A percentile compares a stretch with the other conserved stretches of the same genome.
Evolutionary conservation across 2,329 filamentous ascomycete genomes (phyloP).

Genomic region (Coniochaeta hoffmannii): DNA sequence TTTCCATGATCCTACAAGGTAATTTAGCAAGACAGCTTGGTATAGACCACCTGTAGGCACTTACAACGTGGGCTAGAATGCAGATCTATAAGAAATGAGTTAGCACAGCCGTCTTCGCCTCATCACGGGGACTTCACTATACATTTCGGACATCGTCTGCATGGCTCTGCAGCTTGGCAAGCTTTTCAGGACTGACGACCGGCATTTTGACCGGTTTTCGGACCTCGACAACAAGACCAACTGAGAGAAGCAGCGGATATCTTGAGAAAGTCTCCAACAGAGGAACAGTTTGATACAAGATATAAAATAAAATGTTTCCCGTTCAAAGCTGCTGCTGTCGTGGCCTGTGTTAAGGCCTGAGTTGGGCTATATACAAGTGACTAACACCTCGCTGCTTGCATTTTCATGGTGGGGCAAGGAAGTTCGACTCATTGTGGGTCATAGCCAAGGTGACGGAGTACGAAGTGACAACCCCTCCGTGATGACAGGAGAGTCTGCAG

Average conservation of each 20-base stretch:
- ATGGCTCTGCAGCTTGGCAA: conserved; percentile 82
- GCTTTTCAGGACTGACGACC: conserved; percentile 81
- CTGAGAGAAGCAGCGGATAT: background rate
- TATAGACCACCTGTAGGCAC: background rate
- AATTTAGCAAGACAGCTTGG: too few species aligned
- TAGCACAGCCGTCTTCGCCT: conserved; percentile 18
- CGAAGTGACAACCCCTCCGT: background rate
- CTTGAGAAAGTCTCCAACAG: background rate
- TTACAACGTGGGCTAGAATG: conserved; percentile 78
- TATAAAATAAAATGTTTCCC: background rate
- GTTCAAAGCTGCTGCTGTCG: background rate
- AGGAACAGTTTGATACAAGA: background rate
- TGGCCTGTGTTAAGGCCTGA: background rate
- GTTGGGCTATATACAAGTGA: conserved; percentile 4
- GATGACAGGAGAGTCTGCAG: conserved; percentile 5
- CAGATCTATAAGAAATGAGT: conserved; percentile 55
- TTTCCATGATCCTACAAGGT: conserved; percentile 74
- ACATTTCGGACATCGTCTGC: conserved; percentile 90
- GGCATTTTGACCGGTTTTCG: conserved; percentile 57
- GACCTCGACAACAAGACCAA: background rate
- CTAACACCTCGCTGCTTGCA: conserved; percentile 9
- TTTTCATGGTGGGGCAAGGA: conserved; percentile 5
- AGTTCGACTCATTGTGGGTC: background rate
- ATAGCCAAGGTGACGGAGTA: conserved; percentile 6
- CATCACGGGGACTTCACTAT: conserved; percentile 26